Evolutionary conservation across 2,329 filamentous ascomycete species (phyloP).

Genomic region (Colletotrichum agaves): DNA sequence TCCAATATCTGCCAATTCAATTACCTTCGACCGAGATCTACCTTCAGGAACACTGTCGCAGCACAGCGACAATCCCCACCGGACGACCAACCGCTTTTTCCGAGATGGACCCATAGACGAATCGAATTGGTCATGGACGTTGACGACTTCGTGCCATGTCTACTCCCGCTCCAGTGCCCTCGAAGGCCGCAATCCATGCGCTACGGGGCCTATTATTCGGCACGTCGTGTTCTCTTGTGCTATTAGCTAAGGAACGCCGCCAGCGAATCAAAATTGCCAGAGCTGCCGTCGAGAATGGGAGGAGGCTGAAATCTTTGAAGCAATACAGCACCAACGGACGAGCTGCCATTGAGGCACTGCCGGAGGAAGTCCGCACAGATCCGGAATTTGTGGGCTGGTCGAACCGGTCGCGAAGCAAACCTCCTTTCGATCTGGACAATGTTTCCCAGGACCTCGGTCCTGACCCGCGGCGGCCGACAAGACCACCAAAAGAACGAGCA

Average conservation of each 20-base stretch:
- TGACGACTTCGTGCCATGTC: conserved; percentile 50
- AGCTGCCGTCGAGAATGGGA: conserved; percentile 62
- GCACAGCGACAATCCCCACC: not conserved
- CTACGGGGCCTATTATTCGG: conserved; percentile 66
- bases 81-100: not conserved
- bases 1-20: conserved; percentile 14
- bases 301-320: conserved; percentile 57
- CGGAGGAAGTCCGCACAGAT: conserved; percentile 40
- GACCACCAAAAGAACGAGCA: not conserved
- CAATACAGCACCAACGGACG: conserved; percentile 42
- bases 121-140: conserved; percentile 33
- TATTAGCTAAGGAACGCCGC: conserved; percentile 67
- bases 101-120: conserved; percentile 26
- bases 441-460: conserved; percentile 13
- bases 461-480: conserved; percentile 20
- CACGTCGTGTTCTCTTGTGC: conserved; percentile 66
- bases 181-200: conserved; percentile 65
- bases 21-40: not conserved
- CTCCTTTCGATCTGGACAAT: conserved; percentile 2
- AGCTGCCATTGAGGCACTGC: conserved; percentile 36
- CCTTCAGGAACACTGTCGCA: not conserved
- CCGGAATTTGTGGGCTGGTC: conserved; percentile 42
- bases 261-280: conserved; percentile 63
- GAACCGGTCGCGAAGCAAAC: conserved; percentile 19
- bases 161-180: conserved; percentile 60